Conservation (phyloP, 805 yeast genomes). For the Naumovozyma dairenensis region DNA sequence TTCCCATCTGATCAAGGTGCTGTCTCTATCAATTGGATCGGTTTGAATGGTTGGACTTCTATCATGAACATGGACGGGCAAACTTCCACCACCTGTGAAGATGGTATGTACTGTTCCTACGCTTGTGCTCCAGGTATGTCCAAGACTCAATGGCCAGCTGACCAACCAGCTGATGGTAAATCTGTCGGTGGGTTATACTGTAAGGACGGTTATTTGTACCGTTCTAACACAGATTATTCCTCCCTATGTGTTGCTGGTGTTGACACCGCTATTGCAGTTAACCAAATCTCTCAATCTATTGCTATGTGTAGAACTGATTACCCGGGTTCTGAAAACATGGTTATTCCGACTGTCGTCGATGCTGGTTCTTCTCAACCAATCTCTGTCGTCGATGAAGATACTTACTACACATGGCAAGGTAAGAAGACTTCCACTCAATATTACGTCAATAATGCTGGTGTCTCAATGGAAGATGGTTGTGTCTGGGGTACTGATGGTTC, state of each 20-base stretch:
- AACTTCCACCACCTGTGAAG: slow-evolving; percentile 48
- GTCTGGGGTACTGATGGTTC: slow-evolving; percentile 55
- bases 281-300: slow-evolving; percentile 41
- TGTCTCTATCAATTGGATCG: slow-evolving; percentile 45
- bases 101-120: slow-evolving; percentile 65
- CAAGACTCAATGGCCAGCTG: slow-evolving; percentile 68
- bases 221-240: slow-evolving; percentile 37
- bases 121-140: slow-evolving; percentile 77
- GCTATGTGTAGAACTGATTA: slow-evolving; percentile 72
- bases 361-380: slow-evolving; percentile 39
- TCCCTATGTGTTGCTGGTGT: slow-evolving; percentile 60
- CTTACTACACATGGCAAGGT: slow-evolving; percentile 56
- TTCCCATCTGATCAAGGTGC: slow-evolving; percentile 69
- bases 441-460: slow-evolving; percentile 72
- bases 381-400: slow-evolving; percentile 50
- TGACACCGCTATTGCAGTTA: slow-evolving; percentile 43
- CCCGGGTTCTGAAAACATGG: slow-evolving; percentile 79
- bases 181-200: slow-evolving; percentile 66
- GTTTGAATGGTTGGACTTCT: slow-evolving; percentile 38
- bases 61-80: slow-evolving; percentile 59
- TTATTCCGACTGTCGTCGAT: slow-evolving; percentile 54
- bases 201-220: slow-evolving; percentile 53
- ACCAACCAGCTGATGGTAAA: slow-evolving; percentile 58
- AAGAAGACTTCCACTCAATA: slow-evolving; percentile 59
- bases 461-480: slow-evolving; percentile 58